A percentile compares a stretch with the other conserved stretches of the same genome.
Conservation (phyloP, 2,329 filamentous ascomycete genomes). For the Fusarium sp. region DNA sequence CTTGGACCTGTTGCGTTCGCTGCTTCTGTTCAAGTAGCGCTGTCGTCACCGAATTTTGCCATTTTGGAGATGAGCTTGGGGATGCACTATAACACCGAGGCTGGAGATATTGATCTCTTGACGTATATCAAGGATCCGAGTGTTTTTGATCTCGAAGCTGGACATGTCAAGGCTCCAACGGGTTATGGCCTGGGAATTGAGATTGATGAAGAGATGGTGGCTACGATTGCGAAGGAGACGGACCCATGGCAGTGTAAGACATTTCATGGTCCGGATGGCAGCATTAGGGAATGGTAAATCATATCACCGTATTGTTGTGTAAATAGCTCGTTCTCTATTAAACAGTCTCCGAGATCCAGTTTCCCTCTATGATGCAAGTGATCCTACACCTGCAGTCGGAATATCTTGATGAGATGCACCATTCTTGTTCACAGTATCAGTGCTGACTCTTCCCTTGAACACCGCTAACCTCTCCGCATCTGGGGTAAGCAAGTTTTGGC, state of each 20-base stretch:
- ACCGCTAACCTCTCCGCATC: background rate
- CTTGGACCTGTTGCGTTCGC: conserved; percentile 79
- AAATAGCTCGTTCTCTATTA: no score
- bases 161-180: conserved; percentile 70
- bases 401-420: no score
- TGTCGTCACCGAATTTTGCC: conserved; percentile 71
- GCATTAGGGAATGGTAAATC: conserved; percentile 22
- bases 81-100: conserved; percentile 80
- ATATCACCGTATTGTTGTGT: no score
- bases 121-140: conserved; percentile 74
- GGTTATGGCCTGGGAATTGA: conserved; percentile 77
- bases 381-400: no score
- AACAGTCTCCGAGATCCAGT: no score
- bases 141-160: conserved; percentile 74
- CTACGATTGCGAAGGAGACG: conserved; percentile 67
- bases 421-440: no score
- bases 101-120: conserved; percentile 71
- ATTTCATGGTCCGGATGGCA: conserved; percentile 15
- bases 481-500: background rate
- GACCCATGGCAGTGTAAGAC: conserved; percentile 66
- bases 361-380: no score
- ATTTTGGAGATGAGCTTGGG: conserved; percentile 85
- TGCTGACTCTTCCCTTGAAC: no score
- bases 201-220: conserved; percentile 75
- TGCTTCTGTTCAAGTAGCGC: conserved; percentile 75